Base-by-base conservation (phyloP, 148 eudicot species). In the Camellia japonica region DNA sequence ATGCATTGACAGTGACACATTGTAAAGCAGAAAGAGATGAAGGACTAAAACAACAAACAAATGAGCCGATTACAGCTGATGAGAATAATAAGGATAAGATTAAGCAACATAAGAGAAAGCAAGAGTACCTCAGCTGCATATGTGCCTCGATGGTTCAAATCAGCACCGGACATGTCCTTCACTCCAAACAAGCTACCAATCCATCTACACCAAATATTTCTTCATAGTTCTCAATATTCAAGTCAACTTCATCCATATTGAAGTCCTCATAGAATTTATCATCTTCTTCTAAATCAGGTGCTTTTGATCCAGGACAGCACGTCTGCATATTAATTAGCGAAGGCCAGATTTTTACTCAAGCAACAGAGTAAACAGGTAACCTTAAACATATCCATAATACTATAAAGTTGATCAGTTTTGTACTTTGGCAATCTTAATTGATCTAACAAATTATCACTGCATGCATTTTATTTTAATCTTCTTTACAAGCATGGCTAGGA, bases 211-310 rank as follows among this genome's bases (percentile, higher is more conserved):
- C 88, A 84, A 87, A 85, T 51, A 87, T 81, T 71, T 87, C 92
- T 74, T 89, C 90, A 75, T 87, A 89, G 56, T 89, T 87, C 77
- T 86, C 90, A 84, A 89, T 82, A 78, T 78, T 78, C 66, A 89
- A 75, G 77, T 85, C 90, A 73, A 78, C 77, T 68, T 87, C 90
- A 81, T 89, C 87, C 81, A 87, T 80, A 85, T 82, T 81, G 30
- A 85, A 85, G 74, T 84, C 80, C 68, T 79, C 87, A 62, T 75
- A 82, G 56, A 84, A 87, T 12, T 16, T 60, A 87, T 85, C 93
- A 75, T 88, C 88, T 63, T 87, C 89, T 77, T 70, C 84, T 49
- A 80, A 47, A 56, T 73, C 83, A 78, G 83, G 78, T 41, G 67
- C 90, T 75, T 84, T 86, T 75, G 87, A 79, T 77, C 86, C 88